Conservation (phyloP, 2,329 filamentous ascomycete species). For the Cucurbitaria berberidis region DNA sequence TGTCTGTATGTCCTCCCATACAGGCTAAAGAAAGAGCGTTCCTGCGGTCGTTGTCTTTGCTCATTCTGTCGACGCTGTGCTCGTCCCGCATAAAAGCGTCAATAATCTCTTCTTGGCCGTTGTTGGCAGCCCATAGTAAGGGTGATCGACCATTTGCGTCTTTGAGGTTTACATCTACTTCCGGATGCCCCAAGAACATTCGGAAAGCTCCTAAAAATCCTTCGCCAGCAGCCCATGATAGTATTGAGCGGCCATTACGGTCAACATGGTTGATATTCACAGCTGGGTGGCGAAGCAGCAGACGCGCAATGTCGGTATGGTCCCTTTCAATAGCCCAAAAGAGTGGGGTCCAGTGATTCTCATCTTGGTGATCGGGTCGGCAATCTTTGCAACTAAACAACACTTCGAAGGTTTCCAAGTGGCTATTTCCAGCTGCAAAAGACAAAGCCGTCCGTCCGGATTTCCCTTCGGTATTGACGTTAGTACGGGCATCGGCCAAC, state of each 20-base stretch:
- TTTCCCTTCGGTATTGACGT: conserved; percentile 24
- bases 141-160: conserved; percentile 41
- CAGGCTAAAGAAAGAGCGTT: conserved; percentile 46
- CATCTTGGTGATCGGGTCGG: conserved; percentile 30
- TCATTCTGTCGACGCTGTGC: conserved; percentile 30
- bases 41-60: conserved; percentile 37
- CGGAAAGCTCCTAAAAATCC: conserved; percentile 31
- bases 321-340: conserved; percentile 41
- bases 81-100: conserved; percentile 32
- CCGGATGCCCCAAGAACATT: conserved; percentile 27
- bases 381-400: conserved; percentile 28
- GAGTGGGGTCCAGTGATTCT: conserved; percentile 39
- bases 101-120: conserved; percentile 31
- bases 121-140: conserved; percentile 41
- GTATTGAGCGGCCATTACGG: conserved; percentile 37
- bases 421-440: conserved; percentile 42
- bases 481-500: conserved; percentile 29
- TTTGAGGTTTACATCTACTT: conserved; percentile 33
- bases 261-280: conserved; percentile 43
- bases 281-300: conserved; percentile 25
- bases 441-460: conserved; percentile 42
- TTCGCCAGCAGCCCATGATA: conserved; percentile 47
- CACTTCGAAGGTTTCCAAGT: conserved; percentile 36
- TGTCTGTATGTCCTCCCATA: conserved; percentile 24
- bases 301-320: conserved; percentile 25